Conservation (phyloP, 2,329 filamentous ascomycete species). For the Fusarium algeriense region DNA sequence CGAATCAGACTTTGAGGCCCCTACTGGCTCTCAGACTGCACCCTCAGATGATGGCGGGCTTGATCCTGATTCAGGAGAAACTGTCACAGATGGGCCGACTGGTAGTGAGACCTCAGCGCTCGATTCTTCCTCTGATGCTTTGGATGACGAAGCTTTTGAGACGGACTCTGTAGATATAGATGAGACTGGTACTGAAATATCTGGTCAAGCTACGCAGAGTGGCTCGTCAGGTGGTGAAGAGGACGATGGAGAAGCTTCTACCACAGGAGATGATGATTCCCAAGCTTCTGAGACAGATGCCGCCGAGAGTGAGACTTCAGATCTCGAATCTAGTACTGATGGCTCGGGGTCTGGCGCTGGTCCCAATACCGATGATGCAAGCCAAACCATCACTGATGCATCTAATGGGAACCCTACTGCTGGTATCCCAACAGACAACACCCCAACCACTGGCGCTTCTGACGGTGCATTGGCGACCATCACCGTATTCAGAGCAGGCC, state of each 20-base stretch:
- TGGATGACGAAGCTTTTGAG: background rate
- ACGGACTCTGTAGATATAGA: rapidly evolving
- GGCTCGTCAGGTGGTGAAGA: background rate
- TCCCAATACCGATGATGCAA: background rate
- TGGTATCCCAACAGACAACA: background rate
- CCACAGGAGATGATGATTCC: background rate
- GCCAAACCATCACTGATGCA: background rate
- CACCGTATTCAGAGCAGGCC: constrained; percentile 25
- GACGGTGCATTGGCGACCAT: background rate
- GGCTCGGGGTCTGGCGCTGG: background rate
- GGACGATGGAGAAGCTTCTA: background rate
- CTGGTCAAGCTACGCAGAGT: background rate
- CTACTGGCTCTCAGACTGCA: background rate
- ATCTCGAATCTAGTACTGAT: background rate
- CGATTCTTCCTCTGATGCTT: background rate
- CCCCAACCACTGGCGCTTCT: background rate
- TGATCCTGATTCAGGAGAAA: background rate
- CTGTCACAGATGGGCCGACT: rapidly evolving
- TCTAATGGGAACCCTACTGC: background rate
- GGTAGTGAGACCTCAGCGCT: rapidly evolving
- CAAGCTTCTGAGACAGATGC: background rate
- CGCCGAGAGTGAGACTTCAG: background rate
- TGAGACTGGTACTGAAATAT: background rate
- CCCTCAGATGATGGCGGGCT: background rate
- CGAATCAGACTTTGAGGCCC: background rate